Base-by-base conservation (phyloP, 2,329 filamentous ascomycete species). In the Lachnellula hyalina region DNA sequence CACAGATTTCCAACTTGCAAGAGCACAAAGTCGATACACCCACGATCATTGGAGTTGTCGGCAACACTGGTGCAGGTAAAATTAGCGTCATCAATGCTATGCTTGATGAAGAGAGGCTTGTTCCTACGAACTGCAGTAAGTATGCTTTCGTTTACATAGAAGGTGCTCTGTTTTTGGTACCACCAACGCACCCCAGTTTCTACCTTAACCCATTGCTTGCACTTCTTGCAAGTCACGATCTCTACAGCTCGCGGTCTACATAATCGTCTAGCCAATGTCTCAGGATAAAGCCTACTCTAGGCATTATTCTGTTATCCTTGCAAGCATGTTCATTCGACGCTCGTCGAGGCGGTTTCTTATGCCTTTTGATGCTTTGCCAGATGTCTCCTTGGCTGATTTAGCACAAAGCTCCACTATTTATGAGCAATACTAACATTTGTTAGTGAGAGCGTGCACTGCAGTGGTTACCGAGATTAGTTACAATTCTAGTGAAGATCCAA, bases 391-490 rank as follows among this genome's bases (percentile, higher is more conserved):
- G 8, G 28, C 28, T 32, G 2, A 9, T 25, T 17, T 15, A 5
- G 2, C 14, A 1, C 44, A 46, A 46, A 25, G 1, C 6, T 40
- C 23, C 14, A 15, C 25, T 15, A 19, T 36, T 40, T n/a, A n/a
- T 15, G 2, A n/a, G 7, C 15, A 38, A 23, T 5, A 32, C 48
- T 51, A 17, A 47, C 23, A 23, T 5, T 19, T 4, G 32, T 36
- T 48, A 45, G 49, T 57, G 57, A 36, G 74, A 38, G 75, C 75
- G 15, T 77, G 75, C 50, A 77, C 75, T 2, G 73, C 74, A 5
- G 74, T 77, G 0, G 74, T 77, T 1, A 77, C 74, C 0, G 74
- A 77, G 56, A 67, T 78, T 4, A 74, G 73, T 0, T 77, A 69
- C 66, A 77, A 77, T 48, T 54, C 70, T 14, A 71, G 63, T 54